Conservation (phyloP, 495 filamentous ascomycete species). For the Cercophora scortea region DNA sequence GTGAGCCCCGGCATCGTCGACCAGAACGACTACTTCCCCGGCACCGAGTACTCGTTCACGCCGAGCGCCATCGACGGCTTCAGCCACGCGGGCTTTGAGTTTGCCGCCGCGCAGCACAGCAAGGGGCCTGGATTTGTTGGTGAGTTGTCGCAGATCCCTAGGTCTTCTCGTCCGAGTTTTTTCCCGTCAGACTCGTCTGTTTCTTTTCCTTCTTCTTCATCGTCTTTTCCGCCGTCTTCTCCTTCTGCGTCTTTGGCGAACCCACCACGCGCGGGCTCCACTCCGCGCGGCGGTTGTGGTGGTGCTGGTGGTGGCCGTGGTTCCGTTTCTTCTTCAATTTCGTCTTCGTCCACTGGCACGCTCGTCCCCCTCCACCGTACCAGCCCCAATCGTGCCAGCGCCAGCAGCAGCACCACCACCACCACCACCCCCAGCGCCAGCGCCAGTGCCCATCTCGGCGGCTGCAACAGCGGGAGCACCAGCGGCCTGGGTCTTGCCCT, state of each 20-base stretch:
- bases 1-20: constrained; percentile 61
- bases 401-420: not conserved
- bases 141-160: constrained; percentile 52
- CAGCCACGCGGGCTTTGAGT: constrained; percentile 48
- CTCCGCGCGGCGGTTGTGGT: too few relatives aligned
- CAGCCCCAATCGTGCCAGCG: not conserved
- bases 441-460: not conserved
- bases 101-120: constrained; percentile 28
- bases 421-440: constrained; percentile 3
- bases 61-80: constrained; percentile 40
- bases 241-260: not conserved
- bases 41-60: constrained; percentile 49
- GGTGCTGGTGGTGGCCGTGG: not conserved
- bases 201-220: too few relatives aligned
- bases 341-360: constrained; percentile 24
- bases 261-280: not conserved
- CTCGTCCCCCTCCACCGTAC: constrained; percentile 10
- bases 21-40: constrained; percentile 46
- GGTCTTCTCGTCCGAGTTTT: constrained; percentile 4
- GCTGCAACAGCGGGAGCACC: not conserved
- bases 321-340: constrained; percentile 17
- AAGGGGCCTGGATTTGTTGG: constrained; percentile 59
- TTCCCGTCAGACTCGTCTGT: too few relatives aligned
- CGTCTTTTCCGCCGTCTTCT: not conserved
- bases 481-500: constrained; percentile 16